Base-by-base conservation (phyloP, 2,329 filamentous ascomycete species). In the Sphaerulina vaccinii region DNA sequence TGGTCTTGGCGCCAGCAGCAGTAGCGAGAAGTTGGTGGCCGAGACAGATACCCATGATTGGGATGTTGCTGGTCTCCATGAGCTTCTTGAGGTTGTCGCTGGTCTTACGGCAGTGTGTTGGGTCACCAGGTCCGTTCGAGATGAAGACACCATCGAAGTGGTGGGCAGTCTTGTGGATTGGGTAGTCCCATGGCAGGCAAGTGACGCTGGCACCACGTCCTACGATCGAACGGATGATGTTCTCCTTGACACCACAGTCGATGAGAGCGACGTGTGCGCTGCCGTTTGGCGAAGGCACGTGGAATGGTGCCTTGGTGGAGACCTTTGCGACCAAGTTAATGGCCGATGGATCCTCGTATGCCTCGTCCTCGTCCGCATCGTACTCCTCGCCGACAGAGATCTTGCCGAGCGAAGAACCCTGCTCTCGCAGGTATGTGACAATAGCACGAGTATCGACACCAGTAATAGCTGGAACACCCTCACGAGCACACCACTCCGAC, bases 121-220 rank as follows among this genome's bases (percentile, higher is more conserved):
- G 93, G 75, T 99, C 93, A 75, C 93, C 93, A 22, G 93, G 93
- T 54, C 93, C 93, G 76, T 99, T 99, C 74, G 90, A 96, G 77
- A 97, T 96, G 81, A 99, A 99, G 68, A 99, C 86, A 68, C 93
- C 93, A 65, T 99, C 93, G 65, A 96, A 97, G 80, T 97, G 90
- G 74, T 95, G 88, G 51, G 93, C 88, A 32, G 96, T 88, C 81
- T 97, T 96, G 82, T 97, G 91, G 71, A 99, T 93, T 47, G 91
- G 92, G 77, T 93, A 97, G 78, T 97, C 85, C 75, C 87, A 96
- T 54, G 93, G 93, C 79, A 99, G 95, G 65, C 90, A 88, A 35
- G 93, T 97, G 59, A 95, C 88, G 58, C 88, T 91, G 48, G 91
- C 89, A 55, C 93, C 93, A 59, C 93, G 90, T 73, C 82, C 86